Conservation (phyloP, 2,329 filamentous ascomycete species). For the Alternaria triticina region DNA sequence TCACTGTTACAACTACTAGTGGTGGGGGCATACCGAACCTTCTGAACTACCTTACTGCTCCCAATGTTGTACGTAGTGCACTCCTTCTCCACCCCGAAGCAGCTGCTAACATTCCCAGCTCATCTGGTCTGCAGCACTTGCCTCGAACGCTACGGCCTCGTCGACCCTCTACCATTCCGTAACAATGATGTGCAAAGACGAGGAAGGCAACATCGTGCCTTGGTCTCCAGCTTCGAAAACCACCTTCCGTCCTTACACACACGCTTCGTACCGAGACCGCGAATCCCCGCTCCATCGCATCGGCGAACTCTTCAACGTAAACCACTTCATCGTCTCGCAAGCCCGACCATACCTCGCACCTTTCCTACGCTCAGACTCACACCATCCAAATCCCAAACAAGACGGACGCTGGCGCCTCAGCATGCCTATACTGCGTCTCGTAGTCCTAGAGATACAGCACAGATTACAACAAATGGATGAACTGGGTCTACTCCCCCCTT, state of each 20-base stretch:
- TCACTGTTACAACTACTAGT: conserved; percentile 80
- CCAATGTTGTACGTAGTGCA: conserved; percentile 76
- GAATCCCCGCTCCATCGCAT: conserved; percentile 74
- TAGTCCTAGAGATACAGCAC: conserved; percentile 79
- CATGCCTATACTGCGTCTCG: conserved; percentile 65
- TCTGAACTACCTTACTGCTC: conserved; percentile 90
- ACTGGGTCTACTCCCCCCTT: conserved; percentile 72
- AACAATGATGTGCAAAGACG: conserved; percentile 78
- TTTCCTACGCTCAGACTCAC: conserved; percentile 81
- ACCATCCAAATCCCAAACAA: conserved; percentile 70
- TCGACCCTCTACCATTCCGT: conserved; percentile 70
- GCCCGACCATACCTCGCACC: conserved; percentile 88
- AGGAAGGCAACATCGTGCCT: conserved; percentile 72
- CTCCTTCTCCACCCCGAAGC: neutral
- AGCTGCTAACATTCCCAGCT: conserved; percentile 57
- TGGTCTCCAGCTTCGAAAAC: conserved; percentile 70
- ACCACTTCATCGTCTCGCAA: conserved; percentile 94
- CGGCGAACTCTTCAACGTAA: conserved; percentile 86
- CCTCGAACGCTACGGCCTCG: conserved; percentile 73
- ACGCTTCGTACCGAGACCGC: conserved; percentile 68
- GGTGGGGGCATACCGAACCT: conserved; percentile 80
- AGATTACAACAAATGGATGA: conserved; percentile 81
- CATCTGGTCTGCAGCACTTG: conserved; percentile 80
- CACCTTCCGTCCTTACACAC: conserved; percentile 71
- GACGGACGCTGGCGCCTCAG: conserved; percentile 64